Percentiles rank a stretch among this genome's conserved stretches.
phyloP scores from a whole-genome alignment of 2,329 filamentous ascomycete genomes.

The Claviceps humidiphila region DNA sequence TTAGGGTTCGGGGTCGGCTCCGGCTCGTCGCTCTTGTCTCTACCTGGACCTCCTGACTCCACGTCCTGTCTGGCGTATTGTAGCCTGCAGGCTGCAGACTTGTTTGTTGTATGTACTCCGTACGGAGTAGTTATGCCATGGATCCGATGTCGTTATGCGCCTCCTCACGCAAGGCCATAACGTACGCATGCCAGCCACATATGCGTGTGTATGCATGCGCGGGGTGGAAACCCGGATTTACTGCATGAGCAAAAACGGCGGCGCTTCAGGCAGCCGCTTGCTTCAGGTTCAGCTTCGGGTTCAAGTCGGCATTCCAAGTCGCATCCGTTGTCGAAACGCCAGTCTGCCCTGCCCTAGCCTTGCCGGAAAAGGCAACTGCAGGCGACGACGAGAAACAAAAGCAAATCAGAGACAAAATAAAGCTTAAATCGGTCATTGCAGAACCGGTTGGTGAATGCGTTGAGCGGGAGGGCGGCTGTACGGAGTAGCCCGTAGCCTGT shows the following conservation, averaged over 20 bases:
- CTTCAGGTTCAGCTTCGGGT: background rate
- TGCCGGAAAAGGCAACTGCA: background rate
- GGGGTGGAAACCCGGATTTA: background rate
- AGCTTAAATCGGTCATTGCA: background rate
- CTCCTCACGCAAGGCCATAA: background rate
- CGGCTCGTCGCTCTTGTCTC: no score
- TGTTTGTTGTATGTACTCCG: no score
- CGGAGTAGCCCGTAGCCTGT: background rate
- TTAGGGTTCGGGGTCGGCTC: background rate
- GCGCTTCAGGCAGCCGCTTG: background rate
- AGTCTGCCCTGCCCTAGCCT: background rate
- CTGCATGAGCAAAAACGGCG: background rate
- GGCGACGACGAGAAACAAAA: background rate
- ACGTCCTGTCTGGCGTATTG: background rate
- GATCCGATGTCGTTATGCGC: background rate
- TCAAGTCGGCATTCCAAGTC: background rate
- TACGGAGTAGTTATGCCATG: background rate
- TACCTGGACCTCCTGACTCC: no score
- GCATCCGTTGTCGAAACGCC: background rate
- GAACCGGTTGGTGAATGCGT: background rate
- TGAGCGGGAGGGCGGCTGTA: background rate
- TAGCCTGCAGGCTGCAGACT: no score
- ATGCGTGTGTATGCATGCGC: background rate
- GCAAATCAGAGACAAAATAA: background rate
- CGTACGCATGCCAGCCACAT: background rate